Evolutionary conservation across 805 yeast genomes (phyloP), one percentile per base, ranked within the genome.

Genomic region (Aciculoconidium aculeatum): DNA sequence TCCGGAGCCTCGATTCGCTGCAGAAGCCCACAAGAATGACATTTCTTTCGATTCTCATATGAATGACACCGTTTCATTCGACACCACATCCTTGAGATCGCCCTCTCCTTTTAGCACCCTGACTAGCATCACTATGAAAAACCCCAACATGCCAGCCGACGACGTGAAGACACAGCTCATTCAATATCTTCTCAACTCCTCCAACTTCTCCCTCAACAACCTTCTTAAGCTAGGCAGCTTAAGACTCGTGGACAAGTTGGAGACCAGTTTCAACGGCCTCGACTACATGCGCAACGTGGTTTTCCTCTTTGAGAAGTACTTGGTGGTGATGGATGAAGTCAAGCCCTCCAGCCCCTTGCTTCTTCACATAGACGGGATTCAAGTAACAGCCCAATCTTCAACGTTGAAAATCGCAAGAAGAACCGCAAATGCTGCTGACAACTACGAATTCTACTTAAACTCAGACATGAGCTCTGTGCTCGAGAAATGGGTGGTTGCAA

Each of bases 401-500:
- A 49, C 49, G 11, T 26, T 58, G 17, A 44, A 47, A 27, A 26
- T 57, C 11, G 26, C 36, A 5, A 35, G 36, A 5, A 17, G 25
- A 11, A 30, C 30, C 14, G 25, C 21, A 7, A 25, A 22, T 11
- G 30, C 32, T 6, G 7, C 17, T 19, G 17, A 7, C 4, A 5
- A 6, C 13, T 25, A 21, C 22, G 21, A 34, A 6, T 19, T 58
- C 21, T 53, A 42, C 40, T 34, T 61, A n/a, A 47, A 43, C 21
- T 58, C 65, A 1, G 47, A 47, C 7, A 37, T 33, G 10, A 42
- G 46, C 19, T 42, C 55, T n/a, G 49, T 64, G 4, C 46, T 64
- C 16, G 69, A 65, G 35, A 64, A 65, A 35, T 65, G 70, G 70
- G 67, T 55, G 4, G 60, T 61, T 13, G 67, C 63, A 2, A 38